Conservation (phyloP, 2,329 filamentous ascomycete genomes). For the Alternaria consortialis region DNA sequence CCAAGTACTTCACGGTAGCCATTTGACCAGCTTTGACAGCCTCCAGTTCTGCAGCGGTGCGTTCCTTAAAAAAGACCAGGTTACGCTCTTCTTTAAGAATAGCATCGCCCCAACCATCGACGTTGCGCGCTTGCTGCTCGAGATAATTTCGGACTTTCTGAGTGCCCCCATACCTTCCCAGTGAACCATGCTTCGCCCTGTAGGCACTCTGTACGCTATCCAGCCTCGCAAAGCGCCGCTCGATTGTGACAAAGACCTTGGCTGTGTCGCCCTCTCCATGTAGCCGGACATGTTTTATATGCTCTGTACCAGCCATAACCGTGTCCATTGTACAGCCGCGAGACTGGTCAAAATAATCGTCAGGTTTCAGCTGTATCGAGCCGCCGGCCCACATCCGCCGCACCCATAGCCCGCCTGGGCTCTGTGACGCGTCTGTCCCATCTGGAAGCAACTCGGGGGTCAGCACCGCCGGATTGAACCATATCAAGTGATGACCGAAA, state of each 20-base stretch:
- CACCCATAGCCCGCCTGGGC: constrained; percentile 74
- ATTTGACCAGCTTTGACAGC: constrained; percentile 38
- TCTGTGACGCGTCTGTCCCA: constrained; percentile 83
- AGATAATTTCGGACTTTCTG: not conserved
- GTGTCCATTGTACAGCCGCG: constrained; percentile 19
- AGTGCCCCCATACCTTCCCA: not conserved
- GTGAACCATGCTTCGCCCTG: not conserved
- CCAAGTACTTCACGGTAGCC: constrained; percentile 49
- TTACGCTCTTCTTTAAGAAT: constrained; percentile 66
- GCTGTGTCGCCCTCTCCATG: constrained; percentile 58
- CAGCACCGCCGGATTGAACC: constrained; percentile 78
- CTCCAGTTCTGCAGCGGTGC: constrained; percentile 52
- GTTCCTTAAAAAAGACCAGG: constrained; percentile 69
- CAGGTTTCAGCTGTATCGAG: constrained; percentile 63
- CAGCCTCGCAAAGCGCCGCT: constrained; percentile 59
- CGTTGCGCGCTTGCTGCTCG: constrained; percentile 14
- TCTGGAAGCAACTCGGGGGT: constrained; percentile 74
- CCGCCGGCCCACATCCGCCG: constrained; percentile 92
- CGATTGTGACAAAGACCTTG: constrained; percentile 69
- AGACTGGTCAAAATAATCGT: constrained; percentile 11
- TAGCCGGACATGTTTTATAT: constrained; percentile 58
- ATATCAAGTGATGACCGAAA: constrained; percentile 81
- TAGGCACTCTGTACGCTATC: constrained; percentile 25
- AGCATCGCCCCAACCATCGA: constrained; percentile 40
- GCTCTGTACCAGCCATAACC: constrained; percentile 51